A percentile compares a stretch with the other conserved stretches of the same genome.
Conservation (phyloP, 176 grass and related monocot genomes). For the Alloteropsis semialata region DNA sequence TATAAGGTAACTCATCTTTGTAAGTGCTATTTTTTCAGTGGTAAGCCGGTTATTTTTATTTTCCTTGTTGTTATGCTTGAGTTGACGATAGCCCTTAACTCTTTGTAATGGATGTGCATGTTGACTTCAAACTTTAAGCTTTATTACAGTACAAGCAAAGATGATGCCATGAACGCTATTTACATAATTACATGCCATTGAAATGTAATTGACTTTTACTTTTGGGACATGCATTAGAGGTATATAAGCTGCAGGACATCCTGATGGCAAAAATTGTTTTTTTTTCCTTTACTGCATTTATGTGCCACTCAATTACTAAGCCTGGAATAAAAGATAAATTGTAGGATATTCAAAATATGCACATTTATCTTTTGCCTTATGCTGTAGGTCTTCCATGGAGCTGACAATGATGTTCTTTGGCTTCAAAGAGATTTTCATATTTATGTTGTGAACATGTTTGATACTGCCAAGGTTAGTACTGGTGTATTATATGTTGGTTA, state of each 20-base stretch:
- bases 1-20: slow-evolving; percentile 63
- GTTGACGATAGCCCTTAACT: not conserved
- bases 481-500: not conserved
- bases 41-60: not conserved
- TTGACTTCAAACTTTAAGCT: not conserved
- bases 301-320: slow-evolving; percentile 11
- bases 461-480: slow-evolving; percentile 83
- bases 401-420: slow-evolving; percentile 98
- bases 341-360: not conserved
- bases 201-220: not conserved
- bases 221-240: not conserved
- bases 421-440: slow-evolving; percentile 99
- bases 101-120: slow-evolving; percentile 2
- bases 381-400: slow-evolving; percentile 81
- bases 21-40: slow-evolving; percentile 20
- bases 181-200: not conserved
- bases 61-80: not conserved
- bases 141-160: slow-evolving; percentile 14
- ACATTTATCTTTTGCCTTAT: slow-evolving; percentile 21
- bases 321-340: not conserved
- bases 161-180: not conserved
- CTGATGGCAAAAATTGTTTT: not conserved
- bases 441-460: slow-evolving; percentile 98
- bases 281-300: not conserved
- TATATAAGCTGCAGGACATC: not conserved